Conservation (phyloP, 169 alveolate genomes). For the Eimeria brunetti region DNA sequence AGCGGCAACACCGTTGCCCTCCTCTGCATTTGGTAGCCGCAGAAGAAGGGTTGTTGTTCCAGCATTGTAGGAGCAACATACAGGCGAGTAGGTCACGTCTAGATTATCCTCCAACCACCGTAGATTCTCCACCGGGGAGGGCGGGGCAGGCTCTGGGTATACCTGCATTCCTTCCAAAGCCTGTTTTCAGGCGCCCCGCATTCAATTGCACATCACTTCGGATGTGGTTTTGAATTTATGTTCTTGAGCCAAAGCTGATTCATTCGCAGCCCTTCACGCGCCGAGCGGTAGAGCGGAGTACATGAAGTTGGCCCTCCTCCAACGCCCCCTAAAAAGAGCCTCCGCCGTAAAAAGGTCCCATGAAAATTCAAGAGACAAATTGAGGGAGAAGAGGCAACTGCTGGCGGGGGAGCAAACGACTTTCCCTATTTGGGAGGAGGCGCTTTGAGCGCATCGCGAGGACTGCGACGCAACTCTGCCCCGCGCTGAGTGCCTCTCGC, state of each 20-base stretch:
- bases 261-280: constrained; percentile 60
- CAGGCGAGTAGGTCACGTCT: constrained; percentile 78
- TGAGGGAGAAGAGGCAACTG: constrained; percentile 46
- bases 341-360: constrained; percentile 66
- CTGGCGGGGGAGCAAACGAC: constrained; percentile 65
- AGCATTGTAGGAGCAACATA: constrained; percentile 76
- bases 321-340: constrained; percentile 45
- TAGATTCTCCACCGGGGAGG: constrained; percentile 79
- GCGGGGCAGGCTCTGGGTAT: constrained; percentile 77
- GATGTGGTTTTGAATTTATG: constrained; percentile 21
- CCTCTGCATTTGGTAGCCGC: constrained; percentile 63
- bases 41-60: constrained; percentile 68
- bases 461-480: constrained; percentile 75
- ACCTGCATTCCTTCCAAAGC: constrained; percentile 74
- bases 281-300: constrained; percentile 45
- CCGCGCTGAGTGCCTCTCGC: constrained; percentile 71
- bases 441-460: constrained; percentile 69
- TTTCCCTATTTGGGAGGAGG: constrained; percentile 74
- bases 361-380: constrained; percentile 26
- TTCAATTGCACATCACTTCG: constrained; percentile 70
- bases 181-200: constrained; percentile 60
- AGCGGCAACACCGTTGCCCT: neutral
- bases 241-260: constrained; percentile 64
- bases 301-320: constrained; percentile 18
- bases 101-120: constrained; percentile 75